Base-by-base conservation (phyloP, 805 yeast genomes). In the Yarrowia deformans region DNA sequence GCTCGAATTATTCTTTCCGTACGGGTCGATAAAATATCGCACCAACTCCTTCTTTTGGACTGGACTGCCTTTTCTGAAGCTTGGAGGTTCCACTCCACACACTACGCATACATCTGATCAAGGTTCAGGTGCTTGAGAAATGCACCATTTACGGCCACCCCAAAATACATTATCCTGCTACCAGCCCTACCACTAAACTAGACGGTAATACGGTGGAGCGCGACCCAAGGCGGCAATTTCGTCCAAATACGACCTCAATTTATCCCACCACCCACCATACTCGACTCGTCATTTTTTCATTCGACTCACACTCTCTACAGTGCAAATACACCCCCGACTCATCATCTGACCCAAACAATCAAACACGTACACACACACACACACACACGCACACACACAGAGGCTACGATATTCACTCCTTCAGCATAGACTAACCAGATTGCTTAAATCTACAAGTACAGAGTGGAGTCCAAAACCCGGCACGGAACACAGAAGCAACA, bases 141-240 rank as follows among this genome's bases (percentile, higher is more conserved):
- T 60, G 66, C 66, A 60, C 52, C 42, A 18, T 13, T 14, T 32
- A 45, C n/a, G 34, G 42, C 37, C 66, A 42, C 42, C 49, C 63
- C 66, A 56, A 56, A 56, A 40, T 56, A 29, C 48, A 56, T 56
- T 56, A 56, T 60, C 14, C 9, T 12, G 9, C 42, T 8, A 43
- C 66, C 66, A 60, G 66, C 66, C 66, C 42, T n/a, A n/a, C 63
- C 16, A 56, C 46, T 29, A 29, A 40, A 42, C 63, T 40, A 56
- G 63, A n/a, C 63, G 48, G 40, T 56, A 56, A 29, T 29, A 55
- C 61, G 12, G 19, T 14, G 32, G 29, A 5, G 7, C 45, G 29
- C 29, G 29, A n/a, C 19, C 60, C 32, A n/a, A 35, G n/a, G 23
- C 23, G 3, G 23, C 39, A 10, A 13, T 32, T 32, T 23, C 29